Percentiles rank a stretch among this genome's conserved stretches.
These are phyloP conservation scores for Coprinellus micaceus DNA, from an alignment of 768 basidiomycete species.

Conservation along the genomic window DNA sequence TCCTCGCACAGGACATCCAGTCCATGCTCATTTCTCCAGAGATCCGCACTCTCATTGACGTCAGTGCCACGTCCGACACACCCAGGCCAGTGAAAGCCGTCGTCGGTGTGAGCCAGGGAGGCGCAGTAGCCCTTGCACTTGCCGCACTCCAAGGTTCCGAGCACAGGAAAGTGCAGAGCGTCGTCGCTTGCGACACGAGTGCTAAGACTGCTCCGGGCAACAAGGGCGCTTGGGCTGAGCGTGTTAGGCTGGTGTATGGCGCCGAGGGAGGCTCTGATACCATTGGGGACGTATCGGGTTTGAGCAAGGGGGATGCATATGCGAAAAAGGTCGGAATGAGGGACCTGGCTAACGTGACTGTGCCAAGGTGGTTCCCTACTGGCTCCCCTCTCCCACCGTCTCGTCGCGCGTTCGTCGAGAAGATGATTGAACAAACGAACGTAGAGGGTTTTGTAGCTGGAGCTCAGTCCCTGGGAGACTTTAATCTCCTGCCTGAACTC, in stretches of 20 bases:
- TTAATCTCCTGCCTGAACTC: slow-evolving; percentile 28
- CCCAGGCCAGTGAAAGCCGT: too few relatives aligned
- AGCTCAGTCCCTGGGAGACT: slow-evolving; percentile 42
- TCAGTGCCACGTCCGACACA: slow-evolving; percentile 32
- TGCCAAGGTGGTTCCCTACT: slow-evolving; percentile 47
- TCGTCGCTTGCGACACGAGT: slow-evolving; percentile 49
- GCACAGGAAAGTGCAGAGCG: slow-evolving; percentile 27
- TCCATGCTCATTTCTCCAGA: slow-evolving; percentile 25
- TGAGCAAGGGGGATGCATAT: slow-evolving; percentile 19
- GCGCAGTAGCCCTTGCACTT: slow-evolving; percentile 47
- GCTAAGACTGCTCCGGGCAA: slow-evolving; percentile 44
- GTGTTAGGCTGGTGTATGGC: slow-evolving; percentile 36
- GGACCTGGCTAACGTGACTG: slow-evolving; percentile 37
- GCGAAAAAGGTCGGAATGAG: slow-evolving; percentile 37
- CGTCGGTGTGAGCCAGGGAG: slow-evolving; percentile 54
- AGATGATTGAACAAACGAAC: slow-evolving; percentile 32
- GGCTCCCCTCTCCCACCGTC: slow-evolving; percentile 21
- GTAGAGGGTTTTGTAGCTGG: slow-evolving; percentile 44
- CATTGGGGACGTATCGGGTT: slow-evolving; percentile 9
- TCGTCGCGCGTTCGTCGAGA: background rate
- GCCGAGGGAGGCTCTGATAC: background rate
- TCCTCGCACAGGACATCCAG: slow-evolving; percentile 44
- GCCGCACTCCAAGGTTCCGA: slow-evolving; percentile 22
- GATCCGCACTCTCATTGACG: slow-evolving; percentile 3
- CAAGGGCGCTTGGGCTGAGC: slow-evolving; percentile 45